Base-by-base conservation (phyloP, 495 filamentous ascomycete species). In the Delitschia confertaspora region DNA sequence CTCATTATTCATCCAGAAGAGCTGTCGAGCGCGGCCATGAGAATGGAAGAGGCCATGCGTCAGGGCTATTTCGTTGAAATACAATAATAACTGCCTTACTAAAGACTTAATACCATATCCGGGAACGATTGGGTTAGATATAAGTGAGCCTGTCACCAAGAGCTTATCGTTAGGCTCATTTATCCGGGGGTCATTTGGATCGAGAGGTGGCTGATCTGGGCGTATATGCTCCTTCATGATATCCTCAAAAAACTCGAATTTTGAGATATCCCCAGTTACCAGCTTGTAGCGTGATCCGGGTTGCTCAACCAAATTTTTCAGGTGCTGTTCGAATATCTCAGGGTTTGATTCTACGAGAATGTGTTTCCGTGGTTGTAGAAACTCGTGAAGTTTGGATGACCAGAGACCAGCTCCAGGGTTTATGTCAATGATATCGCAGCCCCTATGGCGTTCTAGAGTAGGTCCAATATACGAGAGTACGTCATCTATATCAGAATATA, bases 351-450 rank as follows among this genome's bases (percentile, higher is more conserved):
- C 53, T n/a, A 95, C 60, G 36, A 96, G 65, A 22, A 95, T 62
- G 68, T 96, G 89, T 0, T 72, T 76, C 33, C 82, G 75, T 13
- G 89, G 89, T 51, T 82, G 62, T 23, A 96, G 65, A 26, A 69
- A 65, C 1, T 86, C 71, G 55, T 93, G 78, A 4, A 95, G 55
- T 52, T 80, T 83, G 4, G 68, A 65, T 6, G 88, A 95, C 69
- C 76, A 84, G 6, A 89, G 23, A 10, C 85, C 85, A 16, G 59
- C 52, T 18, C 84, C 85, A 1, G 89, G 89, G 65, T 84, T 82
- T 27, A 94, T 65, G 56, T 96, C 89, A 49, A 96, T 66, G 38
- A 96, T 71, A 48, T 88, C 85, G 54, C 86, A 78, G 37, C 81
- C 80, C 10, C 64, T 57, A 56, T 86, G 75, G 37, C 71, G 69